A percentile compares a stretch with the other conserved stretches of the same genome.
phyloP scores from a whole-genome alignment of 768 basidiomycete genomes.

The Termitomyces sp. region DNA sequence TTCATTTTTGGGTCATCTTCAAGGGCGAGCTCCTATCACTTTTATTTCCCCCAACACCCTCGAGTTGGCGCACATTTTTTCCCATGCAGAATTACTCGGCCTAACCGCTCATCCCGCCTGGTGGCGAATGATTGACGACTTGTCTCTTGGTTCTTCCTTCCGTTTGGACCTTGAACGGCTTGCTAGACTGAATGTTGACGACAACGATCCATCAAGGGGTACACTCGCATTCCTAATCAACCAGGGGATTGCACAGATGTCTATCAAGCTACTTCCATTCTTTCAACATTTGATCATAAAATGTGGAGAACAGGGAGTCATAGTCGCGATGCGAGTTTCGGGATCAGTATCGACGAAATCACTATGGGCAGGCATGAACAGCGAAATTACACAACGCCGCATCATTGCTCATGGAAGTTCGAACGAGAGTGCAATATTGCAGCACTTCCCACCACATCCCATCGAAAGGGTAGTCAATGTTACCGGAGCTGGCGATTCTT shows the following conservation, averaged over 20 bases:
- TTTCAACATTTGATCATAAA: conserved; percentile 85
- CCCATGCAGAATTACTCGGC: conserved; percentile 38
- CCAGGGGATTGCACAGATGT: conserved; percentile 75
- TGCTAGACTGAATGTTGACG: conserved; percentile 40
- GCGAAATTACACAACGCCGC: conserved; percentile 40
- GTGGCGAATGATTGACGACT: conserved; percentile 64
- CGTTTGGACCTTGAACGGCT: conserved; percentile 63
- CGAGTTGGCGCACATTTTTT: conserved; percentile 63
- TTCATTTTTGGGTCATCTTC: conserved; percentile 25
- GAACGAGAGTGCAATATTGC: conserved; percentile 50
- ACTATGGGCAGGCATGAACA: conserved; percentile 49
- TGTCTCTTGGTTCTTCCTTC: conserved; percentile 66
- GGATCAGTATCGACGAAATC: conserved; percentile 33
- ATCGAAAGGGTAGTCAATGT: conserved; percentile 56
- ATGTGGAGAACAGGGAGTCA: conserved; percentile 67
- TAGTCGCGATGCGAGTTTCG: conserved; percentile 55
- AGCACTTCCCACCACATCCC: conserved; percentile 65
- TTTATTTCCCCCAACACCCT: conserved; percentile 83
- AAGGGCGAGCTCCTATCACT: conserved; percentile 45
- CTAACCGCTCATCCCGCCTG: conserved; percentile 52
- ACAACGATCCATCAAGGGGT: conserved; percentile 34
- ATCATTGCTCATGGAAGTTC: conserved; percentile 49
- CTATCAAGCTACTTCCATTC: conserved; percentile 78
- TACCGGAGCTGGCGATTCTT: conserved; percentile 57
- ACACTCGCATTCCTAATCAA: conserved; percentile 61